Conservation (phyloP, 2,329 filamentous ascomycete species). For the Fusarium caatingaense region DNA sequence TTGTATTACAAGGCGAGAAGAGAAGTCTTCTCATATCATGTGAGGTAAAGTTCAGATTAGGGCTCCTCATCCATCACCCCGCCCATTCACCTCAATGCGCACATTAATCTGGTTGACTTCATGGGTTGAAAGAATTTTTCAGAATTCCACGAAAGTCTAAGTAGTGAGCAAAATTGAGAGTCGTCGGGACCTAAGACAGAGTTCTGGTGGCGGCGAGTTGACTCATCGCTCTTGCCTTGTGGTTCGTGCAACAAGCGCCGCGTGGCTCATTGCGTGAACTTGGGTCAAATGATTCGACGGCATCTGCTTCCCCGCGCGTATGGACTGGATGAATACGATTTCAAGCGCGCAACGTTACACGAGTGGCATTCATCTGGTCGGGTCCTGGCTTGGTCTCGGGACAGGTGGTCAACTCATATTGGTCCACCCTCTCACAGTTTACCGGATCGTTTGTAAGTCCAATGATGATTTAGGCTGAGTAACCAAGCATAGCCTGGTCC, state of each 20-base stretch:
- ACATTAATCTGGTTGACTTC: neutral
- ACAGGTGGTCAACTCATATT: neutral
- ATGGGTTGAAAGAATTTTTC: neutral
- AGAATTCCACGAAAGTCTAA: neutral
- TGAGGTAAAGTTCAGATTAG: neutral
- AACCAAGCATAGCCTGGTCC: neutral
- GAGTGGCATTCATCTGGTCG: neutral
- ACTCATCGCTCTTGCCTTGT: neutral
- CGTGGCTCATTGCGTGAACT: neutral
- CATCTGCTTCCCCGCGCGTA: neutral
- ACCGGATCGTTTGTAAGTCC: neutral
- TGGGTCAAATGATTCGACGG: neutral
- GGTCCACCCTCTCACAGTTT: neutral
- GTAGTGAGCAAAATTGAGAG: neutral
- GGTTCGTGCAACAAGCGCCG: neutral
- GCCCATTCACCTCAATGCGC: too few relatives aligned
- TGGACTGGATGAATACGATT: neutral
- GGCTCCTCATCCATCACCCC: neutral
- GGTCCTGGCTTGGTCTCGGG: neutral
- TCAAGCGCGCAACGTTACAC: neutral
- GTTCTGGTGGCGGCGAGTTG: neutral
- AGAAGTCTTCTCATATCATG: neutral
- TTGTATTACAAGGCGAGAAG: accelerated
- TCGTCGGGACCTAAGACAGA: neutral
- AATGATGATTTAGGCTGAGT: neutral